These are phyloP conservation scores for Pestalotiopsis sp. DNA, from an alignment of 2,329 filamentous ascomycete species.

Conservation along the genomic window DNA sequence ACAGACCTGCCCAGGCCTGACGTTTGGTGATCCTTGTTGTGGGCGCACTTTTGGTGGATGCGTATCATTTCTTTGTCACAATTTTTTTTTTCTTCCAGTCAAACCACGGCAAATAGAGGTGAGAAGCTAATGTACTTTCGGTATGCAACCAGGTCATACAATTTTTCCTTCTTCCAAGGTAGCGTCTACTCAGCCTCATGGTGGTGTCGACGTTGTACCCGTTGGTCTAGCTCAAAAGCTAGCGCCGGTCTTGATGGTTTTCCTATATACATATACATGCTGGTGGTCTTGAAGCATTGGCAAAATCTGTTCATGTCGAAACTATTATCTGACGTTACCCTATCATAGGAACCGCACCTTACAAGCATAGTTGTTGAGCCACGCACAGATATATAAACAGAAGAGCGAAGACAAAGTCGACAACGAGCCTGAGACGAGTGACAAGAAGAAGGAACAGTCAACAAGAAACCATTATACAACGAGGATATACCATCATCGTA, in stretches of 20 bases:
- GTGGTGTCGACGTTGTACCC: neutral
- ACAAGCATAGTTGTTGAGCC: too few species aligned
- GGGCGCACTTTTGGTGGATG: neutral
- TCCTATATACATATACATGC: neutral
- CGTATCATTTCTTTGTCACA: neutral
- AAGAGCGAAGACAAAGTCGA: too few species aligned
- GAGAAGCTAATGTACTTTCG: slow-evolving; percentile 2
- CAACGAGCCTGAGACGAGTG: too few species aligned
- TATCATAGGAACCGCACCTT: too few species aligned
- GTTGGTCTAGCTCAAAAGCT: neutral
- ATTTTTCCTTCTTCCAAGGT: neutral
- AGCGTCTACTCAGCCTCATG: slow-evolving; percentile 1
- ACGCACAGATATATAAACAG: too few species aligned
- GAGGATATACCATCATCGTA: neutral
- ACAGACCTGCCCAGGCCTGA: neutral
- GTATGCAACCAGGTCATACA: neutral
- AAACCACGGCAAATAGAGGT: neutral
- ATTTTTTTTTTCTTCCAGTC: neutral
- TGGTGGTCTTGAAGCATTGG: neutral
- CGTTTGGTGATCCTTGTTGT: neutral
- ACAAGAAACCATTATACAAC: too few species aligned
- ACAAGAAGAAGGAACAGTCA: too few species aligned
- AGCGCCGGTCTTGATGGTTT: neutral
- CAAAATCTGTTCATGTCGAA: neutral
- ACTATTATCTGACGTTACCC: neutral